Base-by-base conservation (phyloP, 2,329 filamentous ascomycete species). In the Penicillium polonicum region DNA sequence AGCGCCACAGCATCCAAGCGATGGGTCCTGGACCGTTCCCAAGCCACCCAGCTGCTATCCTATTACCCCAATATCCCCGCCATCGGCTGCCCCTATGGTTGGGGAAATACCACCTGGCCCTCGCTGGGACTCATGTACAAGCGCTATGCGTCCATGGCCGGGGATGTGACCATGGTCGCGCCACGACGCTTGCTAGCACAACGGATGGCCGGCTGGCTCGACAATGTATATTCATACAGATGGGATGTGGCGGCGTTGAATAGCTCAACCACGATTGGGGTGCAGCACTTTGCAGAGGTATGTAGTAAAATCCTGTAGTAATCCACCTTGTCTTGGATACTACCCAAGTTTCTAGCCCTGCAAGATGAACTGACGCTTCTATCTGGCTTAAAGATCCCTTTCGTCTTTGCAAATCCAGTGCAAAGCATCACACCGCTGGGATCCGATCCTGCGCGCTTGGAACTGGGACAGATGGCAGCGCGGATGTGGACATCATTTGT, bases 1-100 rank as follows among this genome's bases (percentile, higher is more conserved):
- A 43, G 48, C 1, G 9, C 21, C n/a, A 42, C 25, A 66, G 64
- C 62, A 31, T 67, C 69, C 7, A 66, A 70, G 45, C 69, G 72
- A 39, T 71, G 70, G 67, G 65, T 68, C 10, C 61, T 71, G 15
- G 58, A 60, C 27, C 57, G 60, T 23, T 43, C 58, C 25, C 59
- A 64, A 78, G 39, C 69, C 23, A 65, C 76, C 21, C 60, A 68
- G 7, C 70, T 85, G 1, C 71, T 83, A 1, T 66, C 71, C 1
- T 74, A 82, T 1, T 86, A 86, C 65, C 82, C 83, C 0, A 75
- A 82, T 56, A 76, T 78, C 25, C 78, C 80, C 2, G 68, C 70
- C 3, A 73, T 80, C 21, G 80, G 78, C 0, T 80, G 83, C 36
- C 82, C 82, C 51, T 72, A 72, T 25, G 70, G 69, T n/a, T 72